Evolutionary conservation across 257 asterid genomes (phyloP), one percentile per base, ranked within the genome.

Genomic region (Gentiana straminea): DNA sequence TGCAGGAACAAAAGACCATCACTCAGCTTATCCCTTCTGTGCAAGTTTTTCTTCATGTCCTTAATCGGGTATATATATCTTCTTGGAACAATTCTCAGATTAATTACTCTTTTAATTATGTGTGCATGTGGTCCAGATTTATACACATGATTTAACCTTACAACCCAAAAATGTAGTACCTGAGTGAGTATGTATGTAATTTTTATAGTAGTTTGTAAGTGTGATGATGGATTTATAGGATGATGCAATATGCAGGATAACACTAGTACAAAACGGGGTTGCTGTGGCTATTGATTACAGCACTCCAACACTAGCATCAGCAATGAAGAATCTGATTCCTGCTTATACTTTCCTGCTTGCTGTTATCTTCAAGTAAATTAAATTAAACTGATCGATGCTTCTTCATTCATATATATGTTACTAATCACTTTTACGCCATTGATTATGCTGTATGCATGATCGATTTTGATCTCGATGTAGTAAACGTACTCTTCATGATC

Each of bases 261-360:
- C 41, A 3, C 11, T 59, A 9, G 57, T 51, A 24, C 81, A 68
- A 39, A 54, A 34, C 49, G 50, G 62, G 37, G 69, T 72, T 8
- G 55, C 68, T 53, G 55, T 32, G 7, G 83, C 77, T 7, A 32
- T 80, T 5, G 53, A 37, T 4, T 67, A 65, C 51, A 71, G 83
- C 55, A 63, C 62, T 63, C 86, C 83, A 13, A 73, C 81, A 2
- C 70, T 80, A 12, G 71, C 59, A 63, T 63, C 86, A 48, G 76
- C 82, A 38, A 60, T 73, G 70, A 64, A 65, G 59, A 79, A 73
- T 60, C 60, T 76, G 15, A 53, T 55, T 33, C 80, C 86, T 8
- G 75, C 78, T 68, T n/a, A 73, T 3, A 73, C 80, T 0, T 76
- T 79, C 58, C 11, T 76, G 47, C 81, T 79, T 13, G 82, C 86